Conservation (phyloP, 352 stramenopile genomes). For the Hyaloperonospora brassicae region DNA sequence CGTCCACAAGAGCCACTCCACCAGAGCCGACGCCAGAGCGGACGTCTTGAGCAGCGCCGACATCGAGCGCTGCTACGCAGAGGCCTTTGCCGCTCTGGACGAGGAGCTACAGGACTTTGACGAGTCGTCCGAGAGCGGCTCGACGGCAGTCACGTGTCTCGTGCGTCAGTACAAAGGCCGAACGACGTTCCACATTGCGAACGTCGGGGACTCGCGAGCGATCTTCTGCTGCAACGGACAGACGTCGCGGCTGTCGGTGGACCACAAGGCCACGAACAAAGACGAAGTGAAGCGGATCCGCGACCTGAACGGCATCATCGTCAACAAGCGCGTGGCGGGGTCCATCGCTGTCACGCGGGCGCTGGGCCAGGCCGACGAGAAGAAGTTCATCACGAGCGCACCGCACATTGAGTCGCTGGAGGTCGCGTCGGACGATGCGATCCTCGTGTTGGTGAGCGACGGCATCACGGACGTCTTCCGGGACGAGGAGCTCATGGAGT, state of each 20-base stretch:
- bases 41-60: slow-evolving; percentile 51
- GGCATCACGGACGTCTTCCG: slow-evolving; percentile 67
- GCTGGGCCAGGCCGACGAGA: slow-evolving; percentile 73
- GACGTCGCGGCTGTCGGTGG: slow-evolving; percentile 54
- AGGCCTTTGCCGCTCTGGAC: slow-evolving; percentile 58
- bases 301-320: slow-evolving; percentile 65
- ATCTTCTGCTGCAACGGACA: slow-evolving; percentile 46
- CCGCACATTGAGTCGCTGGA: slow-evolving; percentile 57
- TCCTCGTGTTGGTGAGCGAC: slow-evolving; percentile 75
- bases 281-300: slow-evolving; percentile 71
- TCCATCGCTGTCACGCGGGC: slow-evolving; percentile 66
- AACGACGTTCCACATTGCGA: slow-evolving; percentile 67
- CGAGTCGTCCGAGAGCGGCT: slow-evolving; percentile 56
- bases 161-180: slow-evolving; percentile 48
- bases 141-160: slow-evolving; percentile 69
- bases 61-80: slow-evolving; percentile 51
- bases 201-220: slow-evolving; percentile 70
- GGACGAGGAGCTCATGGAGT: slow-evolving; percentile 62
- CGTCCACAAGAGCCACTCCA: too few relatives aligned
- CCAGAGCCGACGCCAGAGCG: slow-evolving; percentile 25
- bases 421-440: slow-evolving; percentile 39
- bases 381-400: slow-evolving; percentile 65
- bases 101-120: slow-evolving; percentile 57
- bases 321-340: slow-evolving; percentile 74
- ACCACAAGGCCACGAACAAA: slow-evolving; percentile 73